Base-by-base conservation (phyloP, 1,284 basidiomycete genomes). In the Schizophyllum amplum region DNA sequence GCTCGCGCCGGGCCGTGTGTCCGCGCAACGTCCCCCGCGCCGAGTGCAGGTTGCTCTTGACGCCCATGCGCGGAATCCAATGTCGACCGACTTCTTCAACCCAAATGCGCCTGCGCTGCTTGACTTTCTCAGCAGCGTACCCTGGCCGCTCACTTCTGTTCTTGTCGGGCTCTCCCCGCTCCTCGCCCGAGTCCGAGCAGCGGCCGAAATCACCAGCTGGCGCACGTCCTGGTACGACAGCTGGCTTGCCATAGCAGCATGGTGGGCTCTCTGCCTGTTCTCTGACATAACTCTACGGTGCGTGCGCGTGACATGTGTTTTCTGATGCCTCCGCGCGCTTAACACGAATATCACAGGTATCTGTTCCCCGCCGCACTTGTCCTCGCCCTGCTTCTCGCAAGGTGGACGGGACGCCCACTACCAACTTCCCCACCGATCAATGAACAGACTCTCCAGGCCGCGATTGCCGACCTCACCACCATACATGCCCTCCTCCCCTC, bases 241-340 rank as follows among this genome's bases (percentile, higher is more conserved):
- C 61, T 88, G 81, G 75, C 78, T 92, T 1, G 68, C 81, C 0
- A 69, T 94, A 24, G 84, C 77, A 0, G 68, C 68, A 0, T 92
- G 90, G 90, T 94, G 91, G 89, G 79, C 79, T 0, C 27, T 84
- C n/a, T 92, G 89, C 70, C 73, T 93, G 47, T 75, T 86, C 24
- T 72, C 81, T 1, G 77, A 79, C 22, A 69, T 74, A 17, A 73
- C 74, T 5, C 71, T 90, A 62, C 80, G 78, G 86, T 87, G 59
- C 59, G 79, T 73, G 33, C 20, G 52, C 48, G 54, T 48, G 6
- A 22, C 25, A 42, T 33, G 22, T 24, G 33, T 26, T 24, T 27
- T 33, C 55, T 60, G 42, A 54, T 46, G 48, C 49, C 53, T 48
- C 33, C 33, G 7, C 33, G 7, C 11, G 17, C 13, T 11, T 50